Percentiles rank a stretch among this genome's conserved stretches.
Conservation (phyloP, 495 filamentous ascomycete species). For the Aspergillus ellipticus region DNA sequence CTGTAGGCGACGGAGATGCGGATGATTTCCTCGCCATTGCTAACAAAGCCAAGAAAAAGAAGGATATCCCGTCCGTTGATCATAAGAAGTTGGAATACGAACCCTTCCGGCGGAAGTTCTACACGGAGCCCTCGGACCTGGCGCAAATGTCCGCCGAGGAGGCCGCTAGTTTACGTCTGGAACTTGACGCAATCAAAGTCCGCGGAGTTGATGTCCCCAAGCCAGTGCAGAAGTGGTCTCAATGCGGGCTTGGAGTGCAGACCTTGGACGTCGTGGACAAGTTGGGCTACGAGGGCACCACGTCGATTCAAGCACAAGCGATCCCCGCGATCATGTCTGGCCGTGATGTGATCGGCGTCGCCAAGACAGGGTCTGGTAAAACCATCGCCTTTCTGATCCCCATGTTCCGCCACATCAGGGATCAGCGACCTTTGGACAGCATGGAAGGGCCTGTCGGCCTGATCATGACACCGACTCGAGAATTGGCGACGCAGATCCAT, state of each 20-base stretch:
- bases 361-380: conserved; percentile 98
- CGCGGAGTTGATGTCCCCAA: conserved; percentile 81
- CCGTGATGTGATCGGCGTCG: conserved; percentile 91
- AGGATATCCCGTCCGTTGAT: conserved; percentile 83
- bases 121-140: conserved; percentile 82
- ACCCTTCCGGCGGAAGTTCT: conserved; percentile 88
- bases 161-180: conserved; percentile 71
- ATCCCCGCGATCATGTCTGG: conserved; percentile 95
- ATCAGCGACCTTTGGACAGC: conserved; percentile 77
- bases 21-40: conserved; percentile 85
- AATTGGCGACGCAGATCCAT: conserved; percentile 92
- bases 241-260: conserved; percentile 83
- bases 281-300: conserved; percentile 83
- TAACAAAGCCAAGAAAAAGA: conserved; percentile 87
- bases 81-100: conserved; percentile 82
- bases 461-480: conserved; percentile 92
- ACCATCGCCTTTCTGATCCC: conserved; percentile 92
- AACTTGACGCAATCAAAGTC: conserved; percentile 94
- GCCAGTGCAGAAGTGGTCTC: conserved; percentile 93
- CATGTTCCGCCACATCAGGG: conserved; percentile 97
- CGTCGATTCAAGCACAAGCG: conserved; percentile 92
- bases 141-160: conserved; percentile 84
- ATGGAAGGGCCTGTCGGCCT: conserved; percentile 85
- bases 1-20: conserved; percentile 65
- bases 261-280: conserved; percentile 83